Percentiles rank a stretch among this genome's conserved stretches.
phyloP scores from a whole-genome alignment of 2,329 filamentous ascomycete species.

The Thielaviopsis euricoi region DNA sequence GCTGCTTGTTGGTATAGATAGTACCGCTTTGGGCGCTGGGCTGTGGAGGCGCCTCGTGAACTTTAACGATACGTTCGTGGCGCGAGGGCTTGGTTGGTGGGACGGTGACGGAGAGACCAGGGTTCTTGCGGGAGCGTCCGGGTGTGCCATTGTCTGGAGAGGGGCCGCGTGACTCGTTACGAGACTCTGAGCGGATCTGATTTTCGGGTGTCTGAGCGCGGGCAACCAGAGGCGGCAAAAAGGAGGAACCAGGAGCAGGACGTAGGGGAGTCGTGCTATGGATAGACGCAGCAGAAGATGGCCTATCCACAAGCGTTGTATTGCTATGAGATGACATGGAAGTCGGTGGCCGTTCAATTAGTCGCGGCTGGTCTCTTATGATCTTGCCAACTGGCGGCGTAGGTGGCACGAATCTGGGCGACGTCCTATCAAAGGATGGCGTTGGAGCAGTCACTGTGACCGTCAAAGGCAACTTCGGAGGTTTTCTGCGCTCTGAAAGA shows the following conservation, averaged over 20 bases:
- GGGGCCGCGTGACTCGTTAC: neutral
- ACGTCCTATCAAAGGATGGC: neutral
- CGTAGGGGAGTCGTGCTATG: neutral
- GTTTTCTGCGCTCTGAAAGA: neutral
- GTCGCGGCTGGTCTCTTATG: neutral
- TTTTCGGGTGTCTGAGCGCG: neutral
- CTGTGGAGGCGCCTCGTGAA: neutral
- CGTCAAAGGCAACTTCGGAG: slow-evolving; percentile 1
- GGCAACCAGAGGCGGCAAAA: neutral
- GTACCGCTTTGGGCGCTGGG: neutral
- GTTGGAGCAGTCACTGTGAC: neutral
- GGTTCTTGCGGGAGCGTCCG: slow-evolving; percentile 9
- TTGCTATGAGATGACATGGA: neutral
- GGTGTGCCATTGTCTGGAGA: slow-evolving; percentile 12
- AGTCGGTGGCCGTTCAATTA: neutral
- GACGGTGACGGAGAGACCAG: neutral
- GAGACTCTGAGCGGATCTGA: neutral
- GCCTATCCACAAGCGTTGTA: neutral
- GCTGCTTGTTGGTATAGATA: neutral
- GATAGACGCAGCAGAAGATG: neutral
- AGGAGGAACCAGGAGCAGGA: neutral
- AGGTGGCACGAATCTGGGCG: neutral
- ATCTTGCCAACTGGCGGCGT: neutral
- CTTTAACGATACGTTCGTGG: slow-evolving; percentile 3
- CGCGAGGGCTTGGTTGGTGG: neutral